These are phyloP conservation scores for Metarhizium album DNA, from an alignment of 2,329 filamentous ascomycete species.

Conservation along the genomic window DNA sequence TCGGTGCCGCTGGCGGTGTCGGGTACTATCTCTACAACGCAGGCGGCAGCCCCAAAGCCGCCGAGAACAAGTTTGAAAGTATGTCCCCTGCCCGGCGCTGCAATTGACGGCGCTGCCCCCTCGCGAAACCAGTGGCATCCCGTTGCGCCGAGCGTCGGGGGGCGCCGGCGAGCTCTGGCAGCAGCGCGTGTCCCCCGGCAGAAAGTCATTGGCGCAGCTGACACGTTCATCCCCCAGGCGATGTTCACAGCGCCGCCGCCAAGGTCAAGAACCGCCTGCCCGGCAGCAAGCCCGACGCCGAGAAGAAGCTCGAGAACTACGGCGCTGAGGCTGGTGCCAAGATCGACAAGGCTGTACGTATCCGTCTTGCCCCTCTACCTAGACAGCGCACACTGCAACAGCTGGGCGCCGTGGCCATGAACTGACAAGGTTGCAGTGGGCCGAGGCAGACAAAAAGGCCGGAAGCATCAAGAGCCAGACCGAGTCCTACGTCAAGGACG, in stretches of 20 bases:
- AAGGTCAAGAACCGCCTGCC: constrained; percentile 57
- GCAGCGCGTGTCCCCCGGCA: too few species aligned
- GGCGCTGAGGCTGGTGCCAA: constrained; percentile 46
- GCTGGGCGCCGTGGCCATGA: neutral
- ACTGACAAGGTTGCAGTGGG: constrained; percentile 15
- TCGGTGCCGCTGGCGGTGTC: constrained; percentile 53
- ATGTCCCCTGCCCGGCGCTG: neutral
- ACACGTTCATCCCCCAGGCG: constrained; percentile 43
- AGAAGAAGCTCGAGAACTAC: constrained; percentile 48
- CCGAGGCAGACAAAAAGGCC: constrained; percentile 53
- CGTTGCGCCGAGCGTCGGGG: too few species aligned
- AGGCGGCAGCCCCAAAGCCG: constrained; percentile 69
- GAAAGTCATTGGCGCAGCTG: neutral
- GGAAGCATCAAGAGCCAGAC: constrained; percentile 50
- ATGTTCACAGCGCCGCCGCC: constrained; percentile 58
- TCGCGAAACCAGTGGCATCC: neutral
- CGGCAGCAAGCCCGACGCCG: constrained; percentile 47
- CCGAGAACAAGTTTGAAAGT: constrained; percentile 85
- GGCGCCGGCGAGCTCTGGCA: too few species aligned
- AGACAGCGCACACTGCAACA: neutral
- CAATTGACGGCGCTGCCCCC: neutral
- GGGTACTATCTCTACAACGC: constrained; percentile 90
- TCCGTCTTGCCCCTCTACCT: neutral
- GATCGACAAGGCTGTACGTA: constrained; percentile 57
- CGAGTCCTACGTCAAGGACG: constrained; percentile 49